phyloP scores from a whole-genome alignment of 371 early-diverging fungal genomes.

The Mucor velutinosus region DNA sequence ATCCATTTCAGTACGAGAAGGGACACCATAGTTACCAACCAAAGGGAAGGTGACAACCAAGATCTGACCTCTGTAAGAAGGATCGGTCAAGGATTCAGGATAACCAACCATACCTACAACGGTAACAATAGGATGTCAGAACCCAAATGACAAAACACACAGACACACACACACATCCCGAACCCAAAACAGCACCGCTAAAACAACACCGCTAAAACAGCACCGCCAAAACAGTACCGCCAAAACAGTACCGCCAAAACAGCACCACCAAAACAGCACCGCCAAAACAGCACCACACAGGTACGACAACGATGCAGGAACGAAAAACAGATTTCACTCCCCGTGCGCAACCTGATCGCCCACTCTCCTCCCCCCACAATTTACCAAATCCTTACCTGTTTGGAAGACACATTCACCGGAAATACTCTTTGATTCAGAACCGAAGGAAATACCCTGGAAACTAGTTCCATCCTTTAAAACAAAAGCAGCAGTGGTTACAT shows the following conservation, averaged over 20 bases:
- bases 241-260: not conserved
- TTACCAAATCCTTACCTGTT: conserved; percentile 70
- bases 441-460: conserved; percentile 92
- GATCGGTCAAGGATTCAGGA: conserved; percentile 96
- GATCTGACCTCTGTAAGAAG: conserved; percentile 95
- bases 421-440: conserved; percentile 82
- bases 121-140: not conserved
- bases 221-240: not conserved
- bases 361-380: not conserved
- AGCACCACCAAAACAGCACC: not conserved
- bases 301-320: not conserved
- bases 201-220: too few species aligned
- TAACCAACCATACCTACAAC: conserved; percentile 64
- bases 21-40: conserved; percentile 94
- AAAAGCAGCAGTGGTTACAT: conserved; percentile 64
- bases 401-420: conserved; percentile 98
- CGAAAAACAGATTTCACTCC: not conserved
- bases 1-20: conserved; percentile 70
- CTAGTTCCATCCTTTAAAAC: conserved; percentile 86
- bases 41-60: conserved; percentile 91
- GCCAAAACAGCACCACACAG: not conserved
- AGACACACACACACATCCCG: not conserved
- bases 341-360: not conserved
- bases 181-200: not conserved
- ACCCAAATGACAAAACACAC: not conserved